A percentile compares a stretch with the other conserved stretches of the same genome.
phyloP scores from a whole-genome alignment of 306 rosid species.

The peach (Prunus persica) region DNA sequence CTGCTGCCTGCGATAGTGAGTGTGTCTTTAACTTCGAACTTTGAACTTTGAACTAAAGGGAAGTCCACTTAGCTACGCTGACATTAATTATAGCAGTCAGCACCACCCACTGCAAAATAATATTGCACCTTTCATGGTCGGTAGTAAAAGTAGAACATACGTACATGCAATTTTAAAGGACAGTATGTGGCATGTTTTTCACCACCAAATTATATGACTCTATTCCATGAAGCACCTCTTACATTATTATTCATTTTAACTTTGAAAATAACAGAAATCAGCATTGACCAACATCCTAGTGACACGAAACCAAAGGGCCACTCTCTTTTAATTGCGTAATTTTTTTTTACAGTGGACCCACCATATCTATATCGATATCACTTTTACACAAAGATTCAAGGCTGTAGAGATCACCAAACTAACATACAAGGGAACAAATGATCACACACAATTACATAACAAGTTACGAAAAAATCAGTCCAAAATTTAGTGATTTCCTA shows the following conservation, averaged over 20 bases:
- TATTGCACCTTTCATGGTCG: slow-evolving; percentile 12
- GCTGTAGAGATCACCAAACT: no score
- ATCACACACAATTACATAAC: no score
- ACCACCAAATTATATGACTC: neutral
- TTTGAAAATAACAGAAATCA: neutral
- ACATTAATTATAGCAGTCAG: slow-evolving; percentile 1
- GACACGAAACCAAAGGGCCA: neutral
- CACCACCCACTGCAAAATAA: neutral
- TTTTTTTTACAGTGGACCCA: neutral
- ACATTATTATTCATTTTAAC: neutral
- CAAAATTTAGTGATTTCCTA: no score
- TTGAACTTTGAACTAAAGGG: neutral
- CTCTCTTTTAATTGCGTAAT: neutral
- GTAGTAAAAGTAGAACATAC: neutral
- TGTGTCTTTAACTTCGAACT: neutral
- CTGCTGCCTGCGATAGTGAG: neutral
- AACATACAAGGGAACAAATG: no score
- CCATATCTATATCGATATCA: no score
- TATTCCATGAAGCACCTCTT: neutral
- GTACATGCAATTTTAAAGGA: neutral
- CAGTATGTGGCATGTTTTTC: neutral
- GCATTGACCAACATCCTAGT: neutral
- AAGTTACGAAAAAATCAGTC: no score
- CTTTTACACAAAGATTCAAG: no score
- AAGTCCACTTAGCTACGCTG: neutral